Conservation (phyloP, 2,329 filamentous ascomycete genomes). For the Aspergillus intermedius region DNA sequence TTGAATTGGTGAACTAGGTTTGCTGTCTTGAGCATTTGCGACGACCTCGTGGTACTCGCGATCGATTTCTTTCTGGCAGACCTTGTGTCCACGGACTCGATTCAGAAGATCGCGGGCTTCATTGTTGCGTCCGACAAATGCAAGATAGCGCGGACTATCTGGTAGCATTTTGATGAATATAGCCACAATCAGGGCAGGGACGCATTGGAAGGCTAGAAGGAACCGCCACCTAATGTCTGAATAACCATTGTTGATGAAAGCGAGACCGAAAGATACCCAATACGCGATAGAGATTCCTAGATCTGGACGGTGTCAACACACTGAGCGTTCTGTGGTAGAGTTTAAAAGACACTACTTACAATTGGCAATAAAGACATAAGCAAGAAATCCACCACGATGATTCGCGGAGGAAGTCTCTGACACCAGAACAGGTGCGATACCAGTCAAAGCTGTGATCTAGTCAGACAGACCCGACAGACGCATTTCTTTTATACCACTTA, state of each 20-base stretch:
- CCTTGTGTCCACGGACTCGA: conserved; percentile 18
- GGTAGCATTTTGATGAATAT: conserved; percentile 26
- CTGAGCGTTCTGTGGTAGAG: not conserved
- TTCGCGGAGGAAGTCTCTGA: conserved; percentile 44
- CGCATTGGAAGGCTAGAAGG: conserved; percentile 28
- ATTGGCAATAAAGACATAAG: conserved; percentile 49
- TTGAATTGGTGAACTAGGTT: conserved; percentile 31
- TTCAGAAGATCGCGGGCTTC: conserved; percentile 45
- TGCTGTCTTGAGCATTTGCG: conserved; percentile 21
- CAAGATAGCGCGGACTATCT: conserved; percentile 28
- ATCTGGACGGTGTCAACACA: conserved; percentile 19
- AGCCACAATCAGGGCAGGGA: conserved; percentile 23
- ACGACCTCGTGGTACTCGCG: conserved; percentile 32
- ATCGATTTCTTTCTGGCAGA: conserved; percentile 23
- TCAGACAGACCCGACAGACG: conserved; percentile 5
- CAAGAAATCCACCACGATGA: conserved; percentile 43
- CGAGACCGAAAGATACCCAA: conserved; percentile 33
- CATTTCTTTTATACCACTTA: conserved; percentile 6
- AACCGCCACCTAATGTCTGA: conserved; percentile 31
- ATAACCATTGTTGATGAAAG: conserved; percentile 27
- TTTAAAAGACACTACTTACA: conserved; percentile 20
- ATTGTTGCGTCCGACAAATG: conserved; percentile 34
- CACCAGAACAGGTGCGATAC: conserved; percentile 45
- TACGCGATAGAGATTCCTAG: conserved; percentile 42
- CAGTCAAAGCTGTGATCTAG: conserved; percentile 33